Conservation (phyloP, 2,329 filamentous ascomycete genomes). For the Pseudopyrenochaeta lycopersici region DNA sequence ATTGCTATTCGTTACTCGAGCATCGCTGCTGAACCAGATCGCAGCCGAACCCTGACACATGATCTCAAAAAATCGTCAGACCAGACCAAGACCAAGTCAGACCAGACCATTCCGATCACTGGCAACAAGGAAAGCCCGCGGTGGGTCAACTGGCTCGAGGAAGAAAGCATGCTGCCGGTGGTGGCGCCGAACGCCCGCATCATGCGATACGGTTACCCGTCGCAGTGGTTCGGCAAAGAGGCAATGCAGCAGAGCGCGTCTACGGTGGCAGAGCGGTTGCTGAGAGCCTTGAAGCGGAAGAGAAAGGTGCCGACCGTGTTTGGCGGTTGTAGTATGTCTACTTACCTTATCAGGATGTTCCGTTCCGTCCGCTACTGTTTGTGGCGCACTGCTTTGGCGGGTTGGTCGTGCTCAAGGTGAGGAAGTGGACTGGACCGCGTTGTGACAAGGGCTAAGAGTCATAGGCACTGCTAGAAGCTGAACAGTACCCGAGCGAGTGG, state of each 20-base stretch:
- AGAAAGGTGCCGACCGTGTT: too few relatives aligned
- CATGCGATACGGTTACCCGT: conserved; percentile 39
- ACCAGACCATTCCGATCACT: too few relatives aligned
- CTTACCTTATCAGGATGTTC: conserved; percentile 16
- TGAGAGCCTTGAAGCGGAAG: too few relatives aligned
- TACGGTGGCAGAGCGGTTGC: too few relatives aligned
- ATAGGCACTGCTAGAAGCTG: conserved; percentile 26
- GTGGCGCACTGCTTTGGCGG: conserved; percentile 36
- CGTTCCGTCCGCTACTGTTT: conserved; percentile 31
- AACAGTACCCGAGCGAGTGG: conserved; percentile 20
- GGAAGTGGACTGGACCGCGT: too few relatives aligned
- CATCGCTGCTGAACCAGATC: too few relatives aligned
- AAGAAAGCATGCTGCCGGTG: conserved; percentile 30
- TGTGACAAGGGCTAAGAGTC: background rate
- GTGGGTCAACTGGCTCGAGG: conserved; percentile 36
- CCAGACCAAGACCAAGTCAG: too few relatives aligned
- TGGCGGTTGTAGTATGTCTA: too few relatives aligned
- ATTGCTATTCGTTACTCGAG: too few relatives aligned
- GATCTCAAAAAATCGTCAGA: too few relatives aligned
- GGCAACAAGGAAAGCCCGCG: conserved; percentile 16
- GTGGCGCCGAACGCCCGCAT: conserved; percentile 34
- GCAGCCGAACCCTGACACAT: too few relatives aligned
- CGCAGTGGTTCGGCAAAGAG: conserved; percentile 33
- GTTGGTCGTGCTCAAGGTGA: conserved; percentile 34
- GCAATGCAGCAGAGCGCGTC: too few relatives aligned